Percentiles rank a stretch among this genome's conserved stretches.
These are phyloP conservation scores for Scutellaria baicalensis DNA, from an alignment of 257 asterid species.

Conservation along the genomic window DNA sequence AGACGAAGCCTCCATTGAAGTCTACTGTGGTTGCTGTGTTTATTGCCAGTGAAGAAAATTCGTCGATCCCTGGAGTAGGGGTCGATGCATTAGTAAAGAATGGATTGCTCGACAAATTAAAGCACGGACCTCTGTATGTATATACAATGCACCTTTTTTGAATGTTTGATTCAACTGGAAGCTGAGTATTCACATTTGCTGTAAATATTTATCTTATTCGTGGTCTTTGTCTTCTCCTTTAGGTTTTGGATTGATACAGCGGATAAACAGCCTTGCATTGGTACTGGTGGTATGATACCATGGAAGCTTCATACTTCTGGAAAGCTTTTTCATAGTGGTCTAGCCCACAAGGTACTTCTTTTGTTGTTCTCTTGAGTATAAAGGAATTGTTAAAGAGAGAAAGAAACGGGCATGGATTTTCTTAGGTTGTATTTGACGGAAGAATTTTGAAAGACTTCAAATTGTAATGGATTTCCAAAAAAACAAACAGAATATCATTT, in stretches of 20 bases:
- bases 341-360: constrained; percentile 68
- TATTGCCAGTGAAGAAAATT: constrained; percentile 97
- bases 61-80: constrained; percentile 94
- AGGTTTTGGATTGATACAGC: constrained; percentile 99
- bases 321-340: constrained; percentile 97
- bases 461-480: neutral
- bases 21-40: constrained; percentile 94
- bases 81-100: constrained; percentile 91
- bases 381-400: neutral
- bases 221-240: constrained; percentile 14
- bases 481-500: neutral
- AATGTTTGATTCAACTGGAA: neutral
- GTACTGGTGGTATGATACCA: constrained; percentile 97
- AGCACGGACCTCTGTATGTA: constrained; percentile 84
- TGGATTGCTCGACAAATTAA: constrained; percentile 73
- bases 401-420: neutral
- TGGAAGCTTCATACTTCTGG: constrained; percentile 85
- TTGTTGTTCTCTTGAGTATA: neutral
- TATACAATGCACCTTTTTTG: neutral
- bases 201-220: neutral
- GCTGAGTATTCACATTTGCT: neutral
- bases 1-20: constrained; percentile 65
- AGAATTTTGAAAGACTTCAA: neutral
- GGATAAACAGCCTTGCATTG: constrained; percentile 99
- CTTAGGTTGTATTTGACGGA: neutral